Conservation (phyloP, 805 yeast genomes). For the Myxozyma geophila region DNA sequence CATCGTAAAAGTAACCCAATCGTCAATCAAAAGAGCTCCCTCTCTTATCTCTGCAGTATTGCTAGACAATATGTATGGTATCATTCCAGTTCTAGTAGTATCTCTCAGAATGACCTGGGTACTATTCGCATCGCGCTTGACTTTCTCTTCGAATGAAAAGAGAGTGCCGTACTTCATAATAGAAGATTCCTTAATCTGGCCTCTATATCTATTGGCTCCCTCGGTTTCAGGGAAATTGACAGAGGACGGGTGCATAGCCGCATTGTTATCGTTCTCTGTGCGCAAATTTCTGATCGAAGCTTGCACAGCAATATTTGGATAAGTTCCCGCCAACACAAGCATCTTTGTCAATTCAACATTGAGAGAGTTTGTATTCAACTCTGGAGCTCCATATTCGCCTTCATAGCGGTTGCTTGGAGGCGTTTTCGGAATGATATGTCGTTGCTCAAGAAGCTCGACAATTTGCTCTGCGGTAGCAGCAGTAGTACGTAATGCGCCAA, state of each 20-base stretch:
- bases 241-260: constrained; percentile 28
- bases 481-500: constrained; percentile 13
- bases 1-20: constrained; percentile 27
- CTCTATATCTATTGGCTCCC: constrained; percentile 17
- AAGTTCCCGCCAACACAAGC: constrained; percentile 22
- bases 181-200: constrained; percentile 5
- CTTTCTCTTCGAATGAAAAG: constrained; percentile 26
- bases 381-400: constrained; percentile 23
- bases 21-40: constrained; percentile 13
- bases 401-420: constrained; percentile 13
- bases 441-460: constrained; percentile 22
- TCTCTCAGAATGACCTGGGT: constrained; percentile 24
- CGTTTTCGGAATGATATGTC: constrained; percentile 21
- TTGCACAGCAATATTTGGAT: constrained; percentile 31
- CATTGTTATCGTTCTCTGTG: constrained; percentile 23
- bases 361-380: constrained; percentile 21
- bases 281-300: constrained; percentile 11
- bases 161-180: constrained; percentile 21
- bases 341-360: constrained; percentile 24
- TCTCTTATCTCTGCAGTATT: constrained; percentile 1
- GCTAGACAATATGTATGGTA: constrained; percentile 22
- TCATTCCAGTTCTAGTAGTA: neutral
- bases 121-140: constrained; percentile 23
- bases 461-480: constrained; percentile 25
- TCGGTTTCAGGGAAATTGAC: constrained; percentile 24